Percentiles rank a stretch among this genome's conserved stretches.
phyloP scores from a whole-genome alignment of 805 yeast genomes.

The Kuraishia borneana region DNA sequence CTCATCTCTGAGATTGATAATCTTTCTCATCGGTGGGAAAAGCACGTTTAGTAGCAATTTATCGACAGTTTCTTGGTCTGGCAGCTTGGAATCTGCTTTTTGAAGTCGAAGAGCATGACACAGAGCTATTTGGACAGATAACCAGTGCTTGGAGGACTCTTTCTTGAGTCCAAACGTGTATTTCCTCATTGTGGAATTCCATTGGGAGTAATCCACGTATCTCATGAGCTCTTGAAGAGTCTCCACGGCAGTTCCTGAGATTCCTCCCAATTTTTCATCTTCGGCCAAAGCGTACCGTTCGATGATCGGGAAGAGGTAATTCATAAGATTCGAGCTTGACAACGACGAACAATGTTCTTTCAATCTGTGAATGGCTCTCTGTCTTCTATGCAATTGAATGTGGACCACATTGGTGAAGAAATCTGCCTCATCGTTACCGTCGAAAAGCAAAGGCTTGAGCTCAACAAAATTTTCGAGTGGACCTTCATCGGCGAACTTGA shows the following conservation, averaged over 20 bases:
- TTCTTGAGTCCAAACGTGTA: conserved; percentile 29
- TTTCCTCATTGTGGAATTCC: conserved; percentile 60
- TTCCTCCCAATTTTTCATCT: conserved; percentile 38
- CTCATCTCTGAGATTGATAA: conserved; percentile 58
- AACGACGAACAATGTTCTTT: conserved; percentile 28
- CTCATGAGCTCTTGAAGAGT: conserved; percentile 50
- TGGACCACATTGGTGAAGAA: conserved; percentile 71
- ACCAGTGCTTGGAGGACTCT: conserved; percentile 32
- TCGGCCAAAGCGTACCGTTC: conserved; percentile 63
- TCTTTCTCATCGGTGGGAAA: conserved; percentile 48
- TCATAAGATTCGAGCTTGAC: conserved; percentile 52
- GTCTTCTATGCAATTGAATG: conserved; percentile 78
- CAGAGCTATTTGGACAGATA: conserved; percentile 44
- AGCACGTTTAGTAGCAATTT: conserved; percentile 42
- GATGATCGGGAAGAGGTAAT: conserved; percentile 73
- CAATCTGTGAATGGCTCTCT: conserved; percentile 68
- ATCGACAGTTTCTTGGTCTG: conserved; percentile 24
- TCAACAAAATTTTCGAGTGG: conserved; percentile 22
- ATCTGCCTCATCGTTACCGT: conserved; percentile 75
- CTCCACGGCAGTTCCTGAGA: conserved; percentile 54
- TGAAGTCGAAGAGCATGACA: conserved; percentile 32
- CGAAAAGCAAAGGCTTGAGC: conserved; percentile 47
- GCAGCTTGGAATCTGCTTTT: conserved; percentile 19
- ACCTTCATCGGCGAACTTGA: conserved; percentile 25
- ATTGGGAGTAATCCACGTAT: conserved; percentile 69